Base-by-base conservation (phyloP, 331 rosid genomes). In the Dryas integrifolia region DNA sequence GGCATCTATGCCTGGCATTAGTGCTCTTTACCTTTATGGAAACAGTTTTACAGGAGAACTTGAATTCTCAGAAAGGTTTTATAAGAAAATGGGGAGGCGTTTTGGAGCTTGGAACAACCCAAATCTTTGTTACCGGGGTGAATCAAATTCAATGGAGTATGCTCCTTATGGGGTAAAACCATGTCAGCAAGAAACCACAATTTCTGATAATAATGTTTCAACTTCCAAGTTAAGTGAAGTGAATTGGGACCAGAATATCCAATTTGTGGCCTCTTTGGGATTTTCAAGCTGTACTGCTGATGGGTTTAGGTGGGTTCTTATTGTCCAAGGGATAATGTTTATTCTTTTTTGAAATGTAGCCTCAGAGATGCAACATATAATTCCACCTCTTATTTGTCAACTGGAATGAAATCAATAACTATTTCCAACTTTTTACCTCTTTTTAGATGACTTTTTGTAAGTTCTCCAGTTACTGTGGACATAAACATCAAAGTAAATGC, bases 81-180 rank as follows among this genome's bases (percentile, higher is more conserved):
- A 61, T 62, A 58, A 63, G 60, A 80, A 48, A 80, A 53, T 80
- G 65, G 76, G 80, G 18, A 55, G 70, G 67, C 73, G 73, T 1
- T 80, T 80, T 69, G 76, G 80, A 38, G 80, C 79, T 63, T 74
- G 76, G 83, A 65, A 69, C 46, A 80, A 80, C 62, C 83, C 61
- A 51, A 69, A 80, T 53, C 72, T 74, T 38, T 80, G 83, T 63
- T 69, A 49, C 65, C 5, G 45, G 6, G 65, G 10, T 30, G 67
- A 48, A n/a, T 50, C 62, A 46, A 21, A 3, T 16, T 47, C 70
- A 16, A 40, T 16, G 12, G 40, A 49, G 3, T 46, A 30, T 38
- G 69, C 52, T 60, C 75, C 78, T 3, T 6, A 21, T 11, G 82
- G 82, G 16, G 75, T 79, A 9, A 73, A 67, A 60, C 72, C 72